Evolutionary conservation across 306 rosid species (phyloP).

Genomic region (Cyclanthera cordifolia): DNA sequence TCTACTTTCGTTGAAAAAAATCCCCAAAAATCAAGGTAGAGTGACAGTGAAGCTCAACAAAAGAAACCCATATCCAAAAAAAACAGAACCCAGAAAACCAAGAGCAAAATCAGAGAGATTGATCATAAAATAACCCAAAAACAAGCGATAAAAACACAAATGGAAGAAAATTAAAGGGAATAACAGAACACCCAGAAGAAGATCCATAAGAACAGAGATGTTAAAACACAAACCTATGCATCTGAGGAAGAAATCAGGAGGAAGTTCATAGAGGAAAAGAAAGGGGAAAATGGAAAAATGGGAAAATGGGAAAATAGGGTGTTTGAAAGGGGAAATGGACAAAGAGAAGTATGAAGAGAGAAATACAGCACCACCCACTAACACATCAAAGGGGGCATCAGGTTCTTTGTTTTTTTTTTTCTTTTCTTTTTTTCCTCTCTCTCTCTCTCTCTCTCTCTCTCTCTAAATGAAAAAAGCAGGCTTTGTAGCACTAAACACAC

Average conservation of each 20-base stretch:
- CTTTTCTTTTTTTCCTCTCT: background rate
- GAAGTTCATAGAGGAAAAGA: too few relatives aligned
- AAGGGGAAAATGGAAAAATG: too few relatives aligned
- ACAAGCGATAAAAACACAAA: background rate
- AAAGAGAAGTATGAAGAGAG: too few relatives aligned
- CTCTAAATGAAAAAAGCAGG: constrained; percentile 28
- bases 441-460: background rate
- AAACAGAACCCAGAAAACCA: background rate
- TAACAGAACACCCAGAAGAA: constrained; percentile 5
- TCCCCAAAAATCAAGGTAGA: constrained; percentile 4
- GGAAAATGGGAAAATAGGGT: background rate
- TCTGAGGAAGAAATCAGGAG: background rate
- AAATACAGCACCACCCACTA: constrained; percentile 42
- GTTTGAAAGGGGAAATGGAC: too few relatives aligned
- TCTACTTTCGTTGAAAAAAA: background rate
- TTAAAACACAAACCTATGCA: constrained; percentile 1
- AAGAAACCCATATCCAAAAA: background rate
- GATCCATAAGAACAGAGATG: background rate
- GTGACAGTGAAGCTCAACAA: constrained; percentile 1
- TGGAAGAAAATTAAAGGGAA: background rate
- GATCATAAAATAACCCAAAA: constrained; percentile 1
- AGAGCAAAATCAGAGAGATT: constrained; percentile 1
- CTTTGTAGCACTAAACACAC: constrained; percentile 28
- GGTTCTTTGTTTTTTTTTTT: constrained; percentile 25
- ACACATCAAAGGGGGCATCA: constrained; percentile 51